Evolutionary conservation across 2,329 filamentous ascomycete species (phyloP).

Genomic region (Cladosporium phlei): DNA sequence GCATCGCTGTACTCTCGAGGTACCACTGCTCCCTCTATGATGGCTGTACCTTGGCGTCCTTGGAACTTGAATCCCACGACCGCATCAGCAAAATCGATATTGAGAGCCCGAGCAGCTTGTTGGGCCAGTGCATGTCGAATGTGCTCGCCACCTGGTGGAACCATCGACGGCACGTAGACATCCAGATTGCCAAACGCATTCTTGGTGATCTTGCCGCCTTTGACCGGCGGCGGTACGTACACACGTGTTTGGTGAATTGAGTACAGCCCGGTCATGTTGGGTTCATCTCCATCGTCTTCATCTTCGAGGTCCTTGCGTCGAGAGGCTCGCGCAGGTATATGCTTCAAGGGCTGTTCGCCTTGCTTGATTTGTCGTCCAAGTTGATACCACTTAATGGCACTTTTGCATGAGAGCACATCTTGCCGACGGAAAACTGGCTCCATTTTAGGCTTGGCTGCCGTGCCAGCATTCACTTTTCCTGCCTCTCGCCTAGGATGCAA

Average conservation of each 20-base stretch:
- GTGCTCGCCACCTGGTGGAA: constrained; percentile 56
- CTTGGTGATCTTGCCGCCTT: constrained; percentile 63
- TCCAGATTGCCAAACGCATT: constrained; percentile 61
- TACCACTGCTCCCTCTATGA: constrained; percentile 73
- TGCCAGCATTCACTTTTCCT: constrained; percentile 70
- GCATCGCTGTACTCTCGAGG: constrained; percentile 68
- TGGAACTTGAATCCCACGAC: constrained; percentile 87
- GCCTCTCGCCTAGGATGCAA: constrained; percentile 66
- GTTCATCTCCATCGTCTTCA: constrained; percentile 37
- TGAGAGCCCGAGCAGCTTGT: constrained; percentile 68
- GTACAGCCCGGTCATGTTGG: constrained; percentile 55
- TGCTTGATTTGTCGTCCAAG: constrained; percentile 73
- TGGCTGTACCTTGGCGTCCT: constrained; percentile 78
- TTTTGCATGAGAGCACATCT: constrained; percentile 74
- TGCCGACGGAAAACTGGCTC: constrained; percentile 77
- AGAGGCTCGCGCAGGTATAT: constrained; percentile 39
- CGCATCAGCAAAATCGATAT: constrained; percentile 82
- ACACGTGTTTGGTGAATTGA: constrained; percentile 59
- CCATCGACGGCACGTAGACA: constrained; percentile 60
- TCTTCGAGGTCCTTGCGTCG: constrained; percentile 25
- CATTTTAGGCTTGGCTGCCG: constrained; percentile 50
- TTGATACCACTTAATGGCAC: constrained; percentile 85
- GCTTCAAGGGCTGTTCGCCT: constrained; percentile 78
- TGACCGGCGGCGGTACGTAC: constrained; percentile 72
- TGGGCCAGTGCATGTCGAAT: constrained; percentile 56